Conservation (phyloP, 2,329 filamentous ascomycete genomes). For the Verticillium longisporum region DNA sequence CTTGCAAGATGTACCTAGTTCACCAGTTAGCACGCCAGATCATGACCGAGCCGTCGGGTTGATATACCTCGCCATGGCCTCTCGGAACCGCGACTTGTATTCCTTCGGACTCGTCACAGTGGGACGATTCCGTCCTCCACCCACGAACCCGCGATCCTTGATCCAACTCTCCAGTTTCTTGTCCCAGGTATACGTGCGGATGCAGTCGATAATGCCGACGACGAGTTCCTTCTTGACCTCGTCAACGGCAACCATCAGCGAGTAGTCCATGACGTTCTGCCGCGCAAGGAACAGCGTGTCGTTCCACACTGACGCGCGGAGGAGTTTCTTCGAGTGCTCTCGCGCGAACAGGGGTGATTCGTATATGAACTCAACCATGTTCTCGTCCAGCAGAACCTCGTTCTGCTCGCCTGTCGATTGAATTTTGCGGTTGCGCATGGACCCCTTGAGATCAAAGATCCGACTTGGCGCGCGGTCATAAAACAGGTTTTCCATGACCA, state of each 20-base stretch:
- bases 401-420: slow-evolving; percentile 93
- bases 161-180: slow-evolving; percentile 99
- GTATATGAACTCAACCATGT: slow-evolving; percentile 98
- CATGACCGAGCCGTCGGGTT: not conserved
- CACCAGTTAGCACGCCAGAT: slow-evolving; percentile 5
- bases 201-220: slow-evolving; percentile 97
- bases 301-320: slow-evolving; percentile 91
- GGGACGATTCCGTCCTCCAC: slow-evolving; percentile 71
- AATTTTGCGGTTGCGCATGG: slow-evolving; percentile 97
- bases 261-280: slow-evolving; percentile 99
- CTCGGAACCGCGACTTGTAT: slow-evolving; percentile 91
- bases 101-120: slow-evolving; percentile 97
- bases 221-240: slow-evolving; percentile 85
- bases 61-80: slow-evolving; percentile 87
- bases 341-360: slow-evolving; percentile 92
- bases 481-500: slow-evolving; percentile 97
- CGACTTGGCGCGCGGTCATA: slow-evolving; percentile 88
- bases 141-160: slow-evolving; percentile 85
- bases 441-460: slow-evolving; percentile 93
- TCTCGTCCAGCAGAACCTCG: slow-evolving; percentile 93
- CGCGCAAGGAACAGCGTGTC: slow-evolving; percentile 91
- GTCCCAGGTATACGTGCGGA: slow-evolving; percentile 98
- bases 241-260: slow-evolving; percentile 95
- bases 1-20: slow-evolving; percentile 61
- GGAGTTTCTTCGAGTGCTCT: slow-evolving; percentile 91